A percentile compares a stretch with the other conserved stretches of the same genome.
These are phyloP conservation scores for Ophiosphaerella narmari DNA, from an alignment of 2,329 filamentous ascomycete species.

Conservation along the genomic window DNA sequence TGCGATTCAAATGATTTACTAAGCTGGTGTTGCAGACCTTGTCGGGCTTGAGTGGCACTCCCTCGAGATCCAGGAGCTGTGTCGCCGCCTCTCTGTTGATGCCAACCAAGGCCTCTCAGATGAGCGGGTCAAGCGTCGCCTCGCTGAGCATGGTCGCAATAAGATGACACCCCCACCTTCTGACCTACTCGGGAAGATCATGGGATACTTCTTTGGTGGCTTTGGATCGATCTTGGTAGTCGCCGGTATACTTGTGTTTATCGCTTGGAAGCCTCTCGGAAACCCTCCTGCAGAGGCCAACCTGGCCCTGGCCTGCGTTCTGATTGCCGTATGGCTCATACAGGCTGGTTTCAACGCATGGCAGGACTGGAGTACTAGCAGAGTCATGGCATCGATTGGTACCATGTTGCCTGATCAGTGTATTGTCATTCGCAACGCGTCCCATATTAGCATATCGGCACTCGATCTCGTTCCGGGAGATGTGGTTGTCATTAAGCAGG, in stretches of 20 bases:
- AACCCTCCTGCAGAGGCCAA: conserved; percentile 74
- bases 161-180: conserved; percentile 68
- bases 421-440: conserved; percentile 65
- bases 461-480: conserved; percentile 73
- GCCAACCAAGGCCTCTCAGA: conserved; percentile 62
- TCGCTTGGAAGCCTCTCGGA: conserved; percentile 77
- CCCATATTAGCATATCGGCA: conserved; percentile 56
- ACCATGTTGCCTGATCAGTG: conserved; percentile 79
- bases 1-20: conserved; percentile 14
- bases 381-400: conserved; percentile 79
- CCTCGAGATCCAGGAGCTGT: conserved; percentile 62
- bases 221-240: conserved; percentile 74
- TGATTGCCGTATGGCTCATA: conserved; percentile 70
- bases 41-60: conserved; percentile 71
- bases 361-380: conserved; percentile 73
- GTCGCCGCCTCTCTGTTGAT: conserved; percentile 63
- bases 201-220: conserved; percentile 76
- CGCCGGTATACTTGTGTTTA: conserved; percentile 72
- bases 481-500: conserved; percentile 68
- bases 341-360: conserved; percentile 62
- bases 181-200: conserved; percentile 60
- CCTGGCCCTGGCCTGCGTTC: conserved; percentile 72
- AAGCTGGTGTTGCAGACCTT: conserved; percentile 26
- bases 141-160: conserved; percentile 68
- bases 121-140: conserved; percentile 60